phyloP scores from a whole-genome alignment of 352 stramenopile genomes.

The Phytophthora litchii region DNA sequence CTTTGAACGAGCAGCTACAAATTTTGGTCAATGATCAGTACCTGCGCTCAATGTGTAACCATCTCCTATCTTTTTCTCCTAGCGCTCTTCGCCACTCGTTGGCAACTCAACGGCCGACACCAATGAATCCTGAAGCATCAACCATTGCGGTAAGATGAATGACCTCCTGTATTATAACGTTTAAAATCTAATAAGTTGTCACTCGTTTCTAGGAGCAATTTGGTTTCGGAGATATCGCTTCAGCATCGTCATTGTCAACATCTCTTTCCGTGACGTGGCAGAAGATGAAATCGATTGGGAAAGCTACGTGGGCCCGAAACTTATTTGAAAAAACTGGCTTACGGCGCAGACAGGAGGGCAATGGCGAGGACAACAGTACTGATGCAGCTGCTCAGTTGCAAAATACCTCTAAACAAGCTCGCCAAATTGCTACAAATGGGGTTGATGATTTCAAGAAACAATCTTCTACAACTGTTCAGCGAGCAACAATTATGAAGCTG shows the following conservation, averaged over 20 bases:
- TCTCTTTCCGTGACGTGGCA: slow-evolving; percentile 65
- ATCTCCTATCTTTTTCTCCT: slow-evolving; percentile 51
- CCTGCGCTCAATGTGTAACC: slow-evolving; percentile 49
- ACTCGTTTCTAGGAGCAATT: slow-evolving; percentile 66
- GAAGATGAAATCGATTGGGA: slow-evolving; percentile 62
- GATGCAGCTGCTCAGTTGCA: slow-evolving; percentile 21
- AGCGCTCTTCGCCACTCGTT: slow-evolving; percentile 43
- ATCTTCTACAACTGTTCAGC: slow-evolving; percentile 8
- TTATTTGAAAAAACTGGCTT: slow-evolving; percentile 63
- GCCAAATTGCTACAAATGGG: slow-evolving; percentile 37
- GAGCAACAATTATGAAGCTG: slow-evolving; percentile 19
- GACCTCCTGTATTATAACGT: too few relatives aligned
- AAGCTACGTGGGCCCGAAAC: slow-evolving; percentile 54
- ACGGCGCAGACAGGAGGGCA: slow-evolving; percentile 30
- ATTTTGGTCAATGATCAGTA: slow-evolving; percentile 57
- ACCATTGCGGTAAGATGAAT: slow-evolving; percentile 47
- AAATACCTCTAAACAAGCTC: slow-evolving; percentile 50
- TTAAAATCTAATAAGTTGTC: neutral
- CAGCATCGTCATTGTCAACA: slow-evolving; percentile 45
- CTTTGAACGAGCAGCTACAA: slow-evolving; percentile 56
- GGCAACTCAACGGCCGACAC: slow-evolving; percentile 37
- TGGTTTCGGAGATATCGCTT: slow-evolving; percentile 77
- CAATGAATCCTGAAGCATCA: slow-evolving; percentile 58
- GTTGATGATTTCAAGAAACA: slow-evolving; percentile 4
- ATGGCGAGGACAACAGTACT: slow-evolving; percentile 3